Conservation (phyloP, 148 eudicot species). For the Heliosperma pusillum region DNA sequence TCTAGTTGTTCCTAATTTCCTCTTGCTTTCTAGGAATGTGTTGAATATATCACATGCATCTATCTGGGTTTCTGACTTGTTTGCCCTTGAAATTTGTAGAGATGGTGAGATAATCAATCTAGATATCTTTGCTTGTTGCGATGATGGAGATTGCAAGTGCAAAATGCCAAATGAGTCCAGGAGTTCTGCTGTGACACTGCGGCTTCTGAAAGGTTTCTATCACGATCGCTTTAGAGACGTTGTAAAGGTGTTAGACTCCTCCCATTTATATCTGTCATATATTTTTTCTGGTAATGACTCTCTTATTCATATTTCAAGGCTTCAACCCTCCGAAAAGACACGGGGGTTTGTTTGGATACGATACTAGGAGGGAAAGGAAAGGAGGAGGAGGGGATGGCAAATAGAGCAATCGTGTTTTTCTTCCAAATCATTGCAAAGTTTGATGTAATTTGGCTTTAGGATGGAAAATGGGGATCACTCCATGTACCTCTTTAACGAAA, state of each 20-base stretch:
- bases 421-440: no score
- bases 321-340: no score
- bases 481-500: no score
- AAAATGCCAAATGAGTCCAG: conserved; percentile 31
- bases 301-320: no score
- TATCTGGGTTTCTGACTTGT: neutral
- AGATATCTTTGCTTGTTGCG: conserved; percentile 49
- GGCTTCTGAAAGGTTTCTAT: conserved; percentile 71
- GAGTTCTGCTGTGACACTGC: conserved; percentile 40
- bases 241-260: conserved; percentile 45
- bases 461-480: no score
- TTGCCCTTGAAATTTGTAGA: conserved; percentile 35
- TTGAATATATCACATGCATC: neutral
- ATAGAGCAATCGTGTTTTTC: no score
- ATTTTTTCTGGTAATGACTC: neutral
- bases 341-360: no score
- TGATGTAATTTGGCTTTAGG: no score
- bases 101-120: conserved; percentile 70
- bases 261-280: neutral
- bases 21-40: no score
- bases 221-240: conserved; percentile 64
- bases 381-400: no score
- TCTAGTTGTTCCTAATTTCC: neutral
- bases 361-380: no score
- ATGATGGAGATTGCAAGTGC: conserved; percentile 59